A percentile compares a stretch with the other conserved stretches of the same genome.
These are phyloP conservation scores for Neospermospora avenae DNA, from an alignment of 2,329 filamentous ascomycete genomes.

Conservation along the genomic window DNA sequence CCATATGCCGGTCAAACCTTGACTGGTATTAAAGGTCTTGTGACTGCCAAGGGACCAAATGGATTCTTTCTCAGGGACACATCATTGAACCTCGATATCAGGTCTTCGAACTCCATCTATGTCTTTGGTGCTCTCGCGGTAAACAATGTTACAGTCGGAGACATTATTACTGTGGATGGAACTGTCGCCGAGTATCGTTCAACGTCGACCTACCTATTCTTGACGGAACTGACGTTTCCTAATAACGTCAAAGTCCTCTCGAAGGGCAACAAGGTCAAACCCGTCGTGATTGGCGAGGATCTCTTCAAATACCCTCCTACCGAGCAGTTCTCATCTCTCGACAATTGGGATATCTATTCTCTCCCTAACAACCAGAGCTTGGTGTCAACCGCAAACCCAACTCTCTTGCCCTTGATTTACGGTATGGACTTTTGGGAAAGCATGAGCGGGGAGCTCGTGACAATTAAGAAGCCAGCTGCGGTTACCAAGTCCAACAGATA, in stretches of 20 bases:
- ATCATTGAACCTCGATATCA: conserved; percentile 50
- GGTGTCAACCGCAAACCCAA: conserved; percentile 46
- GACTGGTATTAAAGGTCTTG: conserved; percentile 44
- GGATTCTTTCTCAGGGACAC: conserved; percentile 65
- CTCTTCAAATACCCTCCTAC: conserved; percentile 48
- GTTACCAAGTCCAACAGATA: conserved; percentile 60
- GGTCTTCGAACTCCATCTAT: conserved; percentile 64
- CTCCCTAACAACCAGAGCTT: conserved; percentile 56
- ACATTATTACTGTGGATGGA: conserved; percentile 59
- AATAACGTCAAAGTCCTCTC: conserved; percentile 51
- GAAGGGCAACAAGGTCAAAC: conserved; percentile 50
- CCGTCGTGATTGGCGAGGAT: conserved; percentile 56
- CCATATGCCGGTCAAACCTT: conserved; percentile 55
- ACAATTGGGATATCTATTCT: conserved; percentile 62
- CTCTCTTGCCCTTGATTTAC: conserved; percentile 56
- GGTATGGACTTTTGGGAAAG: conserved; percentile 75
- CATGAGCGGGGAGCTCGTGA: conserved; percentile 64
- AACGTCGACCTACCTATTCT: conserved; percentile 50
- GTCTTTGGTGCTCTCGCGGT: conserved; percentile 55
- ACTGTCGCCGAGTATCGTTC: conserved; percentile 53
- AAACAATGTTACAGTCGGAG: conserved; percentile 55
- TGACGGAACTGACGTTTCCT: conserved; percentile 61
- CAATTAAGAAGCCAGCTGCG: conserved; percentile 53
- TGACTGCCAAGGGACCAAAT: conserved; percentile 53
- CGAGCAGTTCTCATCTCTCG: conserved; percentile 57